Evolutionary conservation across 2,329 filamentous ascomycete species (phyloP), one percentile per base, ranked within the genome.

Genomic region (Periconia sp.): DNA sequence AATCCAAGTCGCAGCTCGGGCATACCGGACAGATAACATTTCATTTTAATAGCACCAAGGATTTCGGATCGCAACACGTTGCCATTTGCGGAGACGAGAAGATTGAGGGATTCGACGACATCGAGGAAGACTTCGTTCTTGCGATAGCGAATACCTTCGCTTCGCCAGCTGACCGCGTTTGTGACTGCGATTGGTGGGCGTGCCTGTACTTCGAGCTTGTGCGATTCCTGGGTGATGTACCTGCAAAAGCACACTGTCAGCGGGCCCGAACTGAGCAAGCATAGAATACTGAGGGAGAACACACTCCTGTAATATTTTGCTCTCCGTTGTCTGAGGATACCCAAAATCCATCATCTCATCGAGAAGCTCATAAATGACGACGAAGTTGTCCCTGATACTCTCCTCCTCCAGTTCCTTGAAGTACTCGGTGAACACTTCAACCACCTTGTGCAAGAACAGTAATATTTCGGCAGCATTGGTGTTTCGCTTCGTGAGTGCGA

Each of bases 311-410:
- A 99, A 80, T 74, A 99, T 99, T 84, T 99, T 99, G 74, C 86
- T 91, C 76, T 99, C 94, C 62, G 94, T 99, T 10, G 94, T 99
- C 76, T 99, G 94, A 6, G 94, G 94, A 75, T 99, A 97, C 59
- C 94, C 94, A 81, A 99, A 99, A 77, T 99, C 94, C 94, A 99
- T 99, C 94, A 99, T 99, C 81, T 99, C 94, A 72, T 99, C 94
- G 59, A 99, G 85, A 57, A 99, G 79, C 77, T 99, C 94, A 81
- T 99, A 99, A 71, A 99, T 99, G 72, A 99, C 87, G 75, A 99
- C 94, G 73, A 99, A 99, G 80, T 99, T 99, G 81, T 99, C 94
- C 66, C 94, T 87, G 74, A 99, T 99, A 66, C 91, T 96, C 77
- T 99, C 94, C 76, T 99, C 94, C 76, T 99, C 94, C 55, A 99